Evolutionary conservation across 257 asterid genomes (phyloP).

Genomic region (Capsicum rhomboideum): DNA sequence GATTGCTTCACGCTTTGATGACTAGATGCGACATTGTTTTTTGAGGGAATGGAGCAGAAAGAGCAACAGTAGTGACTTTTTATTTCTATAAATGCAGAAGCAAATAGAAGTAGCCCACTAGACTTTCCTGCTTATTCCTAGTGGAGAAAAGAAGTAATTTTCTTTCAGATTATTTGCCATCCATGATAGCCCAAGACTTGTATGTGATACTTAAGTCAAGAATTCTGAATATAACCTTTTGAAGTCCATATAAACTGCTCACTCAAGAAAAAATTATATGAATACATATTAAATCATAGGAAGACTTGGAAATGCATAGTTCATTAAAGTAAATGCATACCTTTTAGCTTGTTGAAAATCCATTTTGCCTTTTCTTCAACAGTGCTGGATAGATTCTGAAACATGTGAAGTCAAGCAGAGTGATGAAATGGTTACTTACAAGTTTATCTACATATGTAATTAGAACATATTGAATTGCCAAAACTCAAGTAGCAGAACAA

Average conservation of each 20-base stretch:
- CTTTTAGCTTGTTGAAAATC: conserved; percentile 97
- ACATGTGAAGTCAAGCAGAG: conserved; percentile 2
- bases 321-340: conserved; percentile 18
- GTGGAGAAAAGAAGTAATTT: neutral
- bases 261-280: neutral
- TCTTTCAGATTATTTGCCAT: neutral
- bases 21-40: neutral
- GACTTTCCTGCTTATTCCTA: neutral
- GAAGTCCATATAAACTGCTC: neutral
- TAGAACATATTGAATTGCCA: neutral
- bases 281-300: neutral
- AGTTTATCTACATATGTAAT: neutral
- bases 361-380: conserved; percentile 97
- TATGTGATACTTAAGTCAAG: neutral
- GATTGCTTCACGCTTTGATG: neutral
- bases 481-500: neutral
- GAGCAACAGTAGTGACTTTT: neutral
- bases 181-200: neutral
- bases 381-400: conserved; percentile 69
- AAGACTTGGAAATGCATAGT: neutral
- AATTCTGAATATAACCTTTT: neutral
- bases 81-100: neutral
- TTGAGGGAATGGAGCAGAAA: neutral
- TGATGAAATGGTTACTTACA: neutral
- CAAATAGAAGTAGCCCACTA: neutral